These are phyloP conservation scores for Chlamydomonas eustigma DNA, from an alignment of 139 green algal species.

Conservation along the genomic window DNA sequence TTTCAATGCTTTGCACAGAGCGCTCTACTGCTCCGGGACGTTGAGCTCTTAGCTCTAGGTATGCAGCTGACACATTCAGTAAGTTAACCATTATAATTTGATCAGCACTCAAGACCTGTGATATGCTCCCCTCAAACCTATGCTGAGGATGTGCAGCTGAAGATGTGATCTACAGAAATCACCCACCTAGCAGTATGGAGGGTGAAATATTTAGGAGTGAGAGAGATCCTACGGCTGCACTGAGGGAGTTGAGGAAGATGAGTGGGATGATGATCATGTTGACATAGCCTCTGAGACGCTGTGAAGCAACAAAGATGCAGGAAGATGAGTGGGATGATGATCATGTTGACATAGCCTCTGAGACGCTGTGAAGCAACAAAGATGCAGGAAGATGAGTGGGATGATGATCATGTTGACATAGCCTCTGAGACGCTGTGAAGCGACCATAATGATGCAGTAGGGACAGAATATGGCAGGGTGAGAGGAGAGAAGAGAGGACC, in stretches of 20 bases:
- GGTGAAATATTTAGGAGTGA: neutral
- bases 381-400: conserved; percentile 4
- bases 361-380: neutral
- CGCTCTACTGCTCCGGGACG: too few relatives aligned
- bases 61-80: too few relatives aligned
- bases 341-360: neutral
- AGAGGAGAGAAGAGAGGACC: too few relatives aligned
- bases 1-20: too few relatives aligned
- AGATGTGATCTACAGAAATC: too few relatives aligned
- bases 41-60: too few relatives aligned
- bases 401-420: conserved; percentile 3
- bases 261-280: conserved; percentile 6
- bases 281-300: neutral
- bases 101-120: too few relatives aligned
- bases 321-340: conserved; percentile 5
- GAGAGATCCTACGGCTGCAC: neutral
- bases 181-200: neutral
- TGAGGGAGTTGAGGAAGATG: conserved; percentile 3
- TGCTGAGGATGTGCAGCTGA: too few relatives aligned
- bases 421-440: neutral
- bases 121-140: too few relatives aligned
- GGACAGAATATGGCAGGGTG: too few relatives aligned
- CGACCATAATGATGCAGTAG: neutral
- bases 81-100: too few relatives aligned
- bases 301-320: neutral